Evolutionary conservation across 352 stramenopile genomes (phyloP), one percentile per base, ranked within the genome.

Genomic region (Pelagophyceae sp.): DNA sequence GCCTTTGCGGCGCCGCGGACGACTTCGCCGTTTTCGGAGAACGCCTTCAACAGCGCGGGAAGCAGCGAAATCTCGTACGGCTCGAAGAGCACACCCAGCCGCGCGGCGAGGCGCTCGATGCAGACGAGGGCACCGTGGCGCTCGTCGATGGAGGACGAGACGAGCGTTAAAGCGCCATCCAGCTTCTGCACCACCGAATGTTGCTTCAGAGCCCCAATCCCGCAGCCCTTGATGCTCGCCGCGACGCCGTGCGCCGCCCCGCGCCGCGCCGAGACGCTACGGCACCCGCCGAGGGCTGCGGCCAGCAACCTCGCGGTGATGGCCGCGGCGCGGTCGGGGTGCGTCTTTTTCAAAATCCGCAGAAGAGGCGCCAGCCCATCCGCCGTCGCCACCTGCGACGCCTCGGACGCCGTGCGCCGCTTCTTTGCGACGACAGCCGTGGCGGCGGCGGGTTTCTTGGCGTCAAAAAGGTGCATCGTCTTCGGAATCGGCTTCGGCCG

Each of bases 221-320:
- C 96, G 80, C 98, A 92, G 3, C 96, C 97, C 87, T 99, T 99
- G 0, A 99, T 91, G n/a, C 96, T 90, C 45, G 95, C 96, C 33
- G 95, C 97, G 71, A 99, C 90, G 77, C 96, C 97, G 71, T 97
- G 98, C 0, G 96, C 96, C 51, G 94, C 95, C 61, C 96, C 96
- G 29, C 61, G 61, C 15, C 61, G 61, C 11, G 45, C 45, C 45
- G 45, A 11, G 45, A 54, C 45, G 11, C 11, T 23, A 11, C 23
- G 11, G n/a, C 31, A 38, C 81, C 63, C 65, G 74, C 63, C 38
- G 58, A 58, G 25, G 72, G 51, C 20, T 38, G 51, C 27, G 19
- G 19, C 33, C 35, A 38, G 29, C 15, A 77, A 32, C 71, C 51
- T 58, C 25, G 79, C 75, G 58, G 77, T 81, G 31, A 80, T 61